Conservation (phyloP, 2,329 filamentous ascomycete species). For the Penicillium sp. region DNA sequence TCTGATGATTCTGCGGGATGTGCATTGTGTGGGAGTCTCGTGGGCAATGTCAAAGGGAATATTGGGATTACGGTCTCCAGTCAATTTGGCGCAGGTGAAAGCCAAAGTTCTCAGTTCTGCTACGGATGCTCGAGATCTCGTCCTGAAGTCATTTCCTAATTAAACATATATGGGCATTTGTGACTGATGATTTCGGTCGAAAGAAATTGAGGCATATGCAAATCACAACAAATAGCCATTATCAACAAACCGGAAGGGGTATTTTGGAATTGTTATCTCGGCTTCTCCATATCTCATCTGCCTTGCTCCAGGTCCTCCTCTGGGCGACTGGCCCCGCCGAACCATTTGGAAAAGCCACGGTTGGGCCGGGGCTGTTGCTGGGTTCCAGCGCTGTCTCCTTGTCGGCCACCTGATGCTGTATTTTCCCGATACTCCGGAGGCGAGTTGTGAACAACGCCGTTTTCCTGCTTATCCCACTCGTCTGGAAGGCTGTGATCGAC, state of each 20-base stretch:
- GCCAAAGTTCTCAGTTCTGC: conserved; percentile 44
- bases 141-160: conserved; percentile 24
- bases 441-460: conserved; percentile 21
- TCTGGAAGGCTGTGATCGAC: conserved; percentile 38
- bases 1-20: conserved; percentile 45
- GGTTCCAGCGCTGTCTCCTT: conserved; percentile 2
- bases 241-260: conserved; percentile 8
- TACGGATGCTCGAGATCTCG: conserved; percentile 44
- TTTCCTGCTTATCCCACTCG: conserved; percentile 36
- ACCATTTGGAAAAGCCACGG: conserved; percentile 28
- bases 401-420: conserved; percentile 12
- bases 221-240: not conserved
- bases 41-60: conserved; percentile 59
- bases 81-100: conserved; percentile 50
- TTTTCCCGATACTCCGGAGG: conserved; percentile 21
- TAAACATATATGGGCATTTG: not conserved
- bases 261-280: conserved; percentile 4
- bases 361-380: conserved; percentile 18
- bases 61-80: conserved; percentile 46
- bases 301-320: conserved; percentile 29
- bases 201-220: not conserved
- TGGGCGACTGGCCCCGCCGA: conserved; percentile 25
- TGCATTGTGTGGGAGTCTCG: conserved; percentile 63
- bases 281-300: conserved; percentile 12
- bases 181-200: not conserved